A percentile compares a stretch with the other conserved stretches of the same genome.
Evolutionary conservation across 495 filamentous ascomycete species (phyloP).

Genomic region (Penicillium roqueforti): DNA sequence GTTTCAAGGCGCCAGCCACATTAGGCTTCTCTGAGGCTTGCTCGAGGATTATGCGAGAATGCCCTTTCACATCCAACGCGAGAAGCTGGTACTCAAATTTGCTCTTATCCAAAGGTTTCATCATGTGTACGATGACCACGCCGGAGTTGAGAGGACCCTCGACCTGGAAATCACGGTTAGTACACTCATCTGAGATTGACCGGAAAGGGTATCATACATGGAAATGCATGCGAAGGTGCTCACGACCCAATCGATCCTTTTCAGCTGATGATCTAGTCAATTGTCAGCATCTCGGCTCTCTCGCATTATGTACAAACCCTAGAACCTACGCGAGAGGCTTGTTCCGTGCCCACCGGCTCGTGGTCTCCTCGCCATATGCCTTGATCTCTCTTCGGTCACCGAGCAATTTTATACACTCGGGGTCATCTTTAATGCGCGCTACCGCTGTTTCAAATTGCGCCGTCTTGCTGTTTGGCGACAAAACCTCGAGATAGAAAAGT

Average conservation of each 20-base stretch:
- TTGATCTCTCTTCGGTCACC: slow-evolving; percentile 71
- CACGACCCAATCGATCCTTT: slow-evolving; percentile 68
- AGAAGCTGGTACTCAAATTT: slow-evolving; percentile 81
- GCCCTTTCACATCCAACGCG: slow-evolving; percentile 68
- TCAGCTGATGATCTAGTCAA: slow-evolving; percentile 53
- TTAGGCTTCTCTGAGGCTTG: slow-evolving; percentile 39
- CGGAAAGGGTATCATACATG: slow-evolving; percentile 51
- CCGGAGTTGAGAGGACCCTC: slow-evolving; percentile 76
- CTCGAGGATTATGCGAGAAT: slow-evolving; percentile 48
- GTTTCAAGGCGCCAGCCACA: slow-evolving; percentile 40
- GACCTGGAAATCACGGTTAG: slow-evolving; percentile 50
- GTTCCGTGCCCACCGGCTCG: slow-evolving; percentile 78
- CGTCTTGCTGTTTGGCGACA: slow-evolving; percentile 79
- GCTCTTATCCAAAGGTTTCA: slow-evolving; percentile 54
- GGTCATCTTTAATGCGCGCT: slow-evolving; percentile 68
- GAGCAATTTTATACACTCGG: slow-evolving; percentile 66
- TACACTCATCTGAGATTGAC: neutral
- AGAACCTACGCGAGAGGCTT: slow-evolving; percentile 73
- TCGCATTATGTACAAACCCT: neutral
- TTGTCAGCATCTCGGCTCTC: neutral
- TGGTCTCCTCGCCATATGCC: slow-evolving; percentile 79
- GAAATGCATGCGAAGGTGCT: slow-evolving; percentile 86
- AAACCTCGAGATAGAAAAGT: slow-evolving; percentile 80
- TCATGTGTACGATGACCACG: slow-evolving; percentile 71
- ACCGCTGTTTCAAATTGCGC: slow-evolving; percentile 87